Base-by-base conservation (phyloP, 139 green algal genomes). In the Chlorella sp. region DNA sequence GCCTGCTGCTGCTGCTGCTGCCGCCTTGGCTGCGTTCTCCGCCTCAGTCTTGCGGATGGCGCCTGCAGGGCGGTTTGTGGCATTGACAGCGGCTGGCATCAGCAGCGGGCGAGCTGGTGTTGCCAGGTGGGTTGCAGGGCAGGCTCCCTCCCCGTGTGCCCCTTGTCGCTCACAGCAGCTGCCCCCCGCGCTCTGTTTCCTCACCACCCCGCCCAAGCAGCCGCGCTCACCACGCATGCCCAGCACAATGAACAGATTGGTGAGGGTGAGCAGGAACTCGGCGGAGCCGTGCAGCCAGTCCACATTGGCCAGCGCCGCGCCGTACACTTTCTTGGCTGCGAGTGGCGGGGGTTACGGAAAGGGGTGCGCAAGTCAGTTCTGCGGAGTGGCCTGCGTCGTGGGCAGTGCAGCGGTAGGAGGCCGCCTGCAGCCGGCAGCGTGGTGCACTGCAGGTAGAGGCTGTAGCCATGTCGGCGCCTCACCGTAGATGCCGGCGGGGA, bases 201-300 rank as follows among this genome's bases (percentile, higher is more conserved):
- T 11, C 44, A 55, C 7, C 44, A 55, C 44, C 44, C 44, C 11
- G 7, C 7, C 44, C 44, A 7, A 7, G 11, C 44, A 55, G 7
- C 7, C 44, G 11, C 51, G 12, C 51, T 60, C 51, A 60, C 51
- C 81, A 12, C 90, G 69, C 74, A 94, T 74, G 0, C 91, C 91
- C 41, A 94, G 72, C n/a, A 94, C 91, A 7, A 99, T 95, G 5
- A 99, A 81, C 7, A 99, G 90, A 83, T 99, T 99, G 38, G 97
- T 99, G 38, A 99, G 60, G 6, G 97, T 99, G 38, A 99, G 92
- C 68, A 99, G 84, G 16, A 90, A 96, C 92, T 99, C 97, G 16
- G 97, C 97, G n/a, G 67, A 86, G 23, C 97, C 97, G 86, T 99
- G 97, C 32, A 99, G 92, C 90, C 90, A 98, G 92, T 99, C 97